Percentiles rank a stretch among this genome's conserved stretches.
Evolutionary conservation across 805 yeast species (phyloP).

Genomic region (Metschnikowia reukaufii): DNA sequence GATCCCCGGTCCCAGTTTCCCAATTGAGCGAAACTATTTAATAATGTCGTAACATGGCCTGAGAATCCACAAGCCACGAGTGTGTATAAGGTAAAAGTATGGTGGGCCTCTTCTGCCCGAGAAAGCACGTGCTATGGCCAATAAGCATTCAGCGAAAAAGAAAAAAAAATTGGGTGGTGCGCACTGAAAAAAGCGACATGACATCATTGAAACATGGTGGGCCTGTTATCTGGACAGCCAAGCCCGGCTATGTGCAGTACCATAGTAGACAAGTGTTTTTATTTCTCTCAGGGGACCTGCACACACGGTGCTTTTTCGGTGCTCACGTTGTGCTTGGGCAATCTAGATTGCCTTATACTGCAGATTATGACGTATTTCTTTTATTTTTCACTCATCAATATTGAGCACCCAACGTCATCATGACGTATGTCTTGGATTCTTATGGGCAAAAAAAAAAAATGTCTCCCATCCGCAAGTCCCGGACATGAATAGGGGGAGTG

Average conservation of each 20-base stretch:
- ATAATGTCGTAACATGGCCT: neutral
- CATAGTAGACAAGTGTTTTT: neutral
- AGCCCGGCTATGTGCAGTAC: neutral
- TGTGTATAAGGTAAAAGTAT: neutral
- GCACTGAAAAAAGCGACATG: constrained; percentile 2
- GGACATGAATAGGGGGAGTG: neutral
- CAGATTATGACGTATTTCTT: constrained; percentile 4
- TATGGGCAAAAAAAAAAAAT: neutral
- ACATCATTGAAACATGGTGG: constrained; percentile 2
- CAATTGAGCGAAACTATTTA: neutral
- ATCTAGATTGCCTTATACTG: constrained; percentile 11
- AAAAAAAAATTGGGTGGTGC: neutral
- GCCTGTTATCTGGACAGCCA: neutral
- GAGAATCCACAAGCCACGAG: neutral
- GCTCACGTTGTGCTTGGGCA: neutral
- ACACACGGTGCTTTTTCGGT: neutral
- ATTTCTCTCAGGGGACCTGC: neutral
- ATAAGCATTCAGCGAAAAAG: constrained; percentile 1
- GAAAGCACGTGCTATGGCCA: constrained; percentile 8
- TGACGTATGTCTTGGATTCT: constrained; percentile 10
- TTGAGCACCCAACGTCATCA: constrained; percentile 8
- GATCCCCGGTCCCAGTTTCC: neutral
- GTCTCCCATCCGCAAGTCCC: neutral
- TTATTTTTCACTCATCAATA: neutral
- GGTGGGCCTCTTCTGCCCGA: constrained; percentile 4